Evolutionary conservation across 305 asterid genomes (phyloP), one percentile per base, ranked within the genome.

Genomic region (Nicotiana rustica): DNA sequence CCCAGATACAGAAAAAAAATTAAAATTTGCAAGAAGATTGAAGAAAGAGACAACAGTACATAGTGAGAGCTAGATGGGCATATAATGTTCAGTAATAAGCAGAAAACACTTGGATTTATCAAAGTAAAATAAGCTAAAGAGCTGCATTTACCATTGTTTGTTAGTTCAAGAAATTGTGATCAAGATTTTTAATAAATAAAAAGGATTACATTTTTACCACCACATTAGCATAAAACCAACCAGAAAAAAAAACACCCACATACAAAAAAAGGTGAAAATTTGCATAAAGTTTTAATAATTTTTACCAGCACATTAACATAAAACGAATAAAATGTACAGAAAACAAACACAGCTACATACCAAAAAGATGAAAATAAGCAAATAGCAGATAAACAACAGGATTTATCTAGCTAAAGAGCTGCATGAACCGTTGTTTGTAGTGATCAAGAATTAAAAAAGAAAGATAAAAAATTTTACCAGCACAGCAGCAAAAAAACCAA

Each of bases 281-380:
- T 25, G 21, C 65, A 14, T 15, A 75, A 15, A 2, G 29, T 15
- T 52, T 36, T 36, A 36, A 47, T 47, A 25, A n/a, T 3, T 49
- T 49, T 49, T 36, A 17, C 56, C 83, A 67, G 38, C 67, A 83
- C 86, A 78, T 49, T 86, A 75, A 55, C 78, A 59, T n/a, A 77
- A 13, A 71, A 55, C 36, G 36, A 71, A 76, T 21, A 36, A 25
- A 31, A 62, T 83, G 65, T 70, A 17, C 78, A 68, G 73, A 79
- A 68, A 71, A 81, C 47, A 18, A 19, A 66, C 19, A 66, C 44
- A 77, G 52, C 47, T 18, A 17, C 10, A 38, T 10, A 55, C 25
- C 62, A 17, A 61, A 78, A 55, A 80, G 66, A 31, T 65, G 17
- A 38, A 66, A 66, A 84, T 41, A 36, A 15, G 77, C 60, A n/a